Conservation (phyloP, 2,329 filamentous ascomycete genomes). For the Neonectria coccinea region DNA sequence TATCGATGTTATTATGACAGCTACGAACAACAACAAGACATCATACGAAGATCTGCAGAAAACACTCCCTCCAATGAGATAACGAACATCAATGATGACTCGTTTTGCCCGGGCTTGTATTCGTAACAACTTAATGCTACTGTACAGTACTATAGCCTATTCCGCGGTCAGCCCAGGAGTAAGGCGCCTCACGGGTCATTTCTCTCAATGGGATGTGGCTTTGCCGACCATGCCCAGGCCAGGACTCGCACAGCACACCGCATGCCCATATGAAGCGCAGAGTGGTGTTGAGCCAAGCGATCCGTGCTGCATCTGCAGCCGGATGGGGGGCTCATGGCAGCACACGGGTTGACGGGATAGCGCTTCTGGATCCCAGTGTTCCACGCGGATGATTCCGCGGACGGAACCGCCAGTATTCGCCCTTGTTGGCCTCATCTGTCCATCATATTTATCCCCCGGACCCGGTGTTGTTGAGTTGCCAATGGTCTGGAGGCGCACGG, state of each 20-base stretch:
- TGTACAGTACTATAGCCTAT: too few species aligned
- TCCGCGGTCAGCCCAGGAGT: neutral
- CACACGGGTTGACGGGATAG: neutral
- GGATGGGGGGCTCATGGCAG: slow-evolving; percentile 16
- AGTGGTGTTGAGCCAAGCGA: slow-evolving; percentile 7
- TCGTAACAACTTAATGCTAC: too few species aligned
- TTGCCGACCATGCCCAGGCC: neutral
- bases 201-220: neutral
- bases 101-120: neutral
- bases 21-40: neutral
- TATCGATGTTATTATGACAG: neutral
- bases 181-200: neutral
- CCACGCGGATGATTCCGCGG: neutral
- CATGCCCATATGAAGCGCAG: slow-evolving; percentile 4
- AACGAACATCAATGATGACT: neutral
- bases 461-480: neutral
- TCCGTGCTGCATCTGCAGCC: slow-evolving; percentile 19
- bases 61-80: neutral
- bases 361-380: neutral
- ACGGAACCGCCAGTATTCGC: neutral
- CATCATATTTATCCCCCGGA: slow-evolving; percentile 1
- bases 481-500: neutral
- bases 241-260: neutral
- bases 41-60: neutral
- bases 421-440: neutral